Evolutionary conservation across 2,329 filamentous ascomycete species (phyloP).

Genomic region (Fusarium phyllophilum): DNA sequence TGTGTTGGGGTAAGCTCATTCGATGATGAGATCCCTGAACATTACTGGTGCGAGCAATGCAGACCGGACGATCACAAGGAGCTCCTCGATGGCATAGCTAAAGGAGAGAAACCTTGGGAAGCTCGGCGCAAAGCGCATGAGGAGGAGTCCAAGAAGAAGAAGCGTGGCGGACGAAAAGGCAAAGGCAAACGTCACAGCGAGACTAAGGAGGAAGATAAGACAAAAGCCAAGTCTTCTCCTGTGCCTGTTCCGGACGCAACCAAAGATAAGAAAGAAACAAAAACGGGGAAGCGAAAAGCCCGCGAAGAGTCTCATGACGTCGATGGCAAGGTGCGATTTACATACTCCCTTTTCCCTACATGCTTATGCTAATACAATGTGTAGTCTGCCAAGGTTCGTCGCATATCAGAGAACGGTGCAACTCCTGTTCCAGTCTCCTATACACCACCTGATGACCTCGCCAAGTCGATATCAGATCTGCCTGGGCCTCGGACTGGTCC

Average conservation of each 20-base stretch:
- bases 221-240: slow-evolving; percentile 53
- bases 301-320: slow-evolving; percentile 66
- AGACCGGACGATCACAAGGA: slow-evolving; percentile 83
- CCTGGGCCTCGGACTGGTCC: slow-evolving; percentile 72
- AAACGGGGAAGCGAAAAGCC: slow-evolving; percentile 66
- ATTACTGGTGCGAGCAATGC: slow-evolving; percentile 95
- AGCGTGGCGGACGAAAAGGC: slow-evolving; percentile 69
- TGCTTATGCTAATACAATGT: slow-evolving; percentile 1
- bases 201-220: slow-evolving; percentile 68
- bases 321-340: slow-evolving; percentile 58
- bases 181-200: slow-evolving; percentile 76
- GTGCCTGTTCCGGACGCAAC: slow-evolving; percentile 50
- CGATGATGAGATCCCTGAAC: slow-evolving; percentile 79
- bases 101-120: slow-evolving; percentile 90
- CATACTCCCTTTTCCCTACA: background rate
- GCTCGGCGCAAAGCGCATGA: slow-evolving; percentile 71
- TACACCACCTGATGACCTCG: slow-evolving; percentile 62
- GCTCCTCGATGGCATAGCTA: slow-evolving; percentile 79
- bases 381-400: slow-evolving; percentile 60
- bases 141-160: slow-evolving; percentile 68
- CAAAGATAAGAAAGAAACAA: slow-evolving; percentile 62
- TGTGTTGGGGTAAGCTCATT: slow-evolving; percentile 89
- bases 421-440: slow-evolving; percentile 50
- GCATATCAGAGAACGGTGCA: slow-evolving; percentile 62
- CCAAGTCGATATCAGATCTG: slow-evolving; percentile 63